phyloP scores from a whole-genome alignment of 495 filamentous ascomycete genomes.

The Cladorrhinum samala region DNA sequence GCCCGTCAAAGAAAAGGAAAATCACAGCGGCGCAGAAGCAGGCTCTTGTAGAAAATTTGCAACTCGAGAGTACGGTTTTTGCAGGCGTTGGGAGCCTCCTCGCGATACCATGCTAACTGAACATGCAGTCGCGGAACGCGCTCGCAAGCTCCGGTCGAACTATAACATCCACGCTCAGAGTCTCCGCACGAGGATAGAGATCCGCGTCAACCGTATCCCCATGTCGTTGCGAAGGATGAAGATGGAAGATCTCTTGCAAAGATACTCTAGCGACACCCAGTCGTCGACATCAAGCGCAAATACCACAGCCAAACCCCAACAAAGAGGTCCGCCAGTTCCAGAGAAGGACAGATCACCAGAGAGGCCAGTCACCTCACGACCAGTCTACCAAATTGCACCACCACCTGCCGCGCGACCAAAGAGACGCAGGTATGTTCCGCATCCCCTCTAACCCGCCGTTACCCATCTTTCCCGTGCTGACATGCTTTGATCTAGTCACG shows the following conservation, averaged over 20 bases:
- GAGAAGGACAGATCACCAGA: conserved; percentile 24
- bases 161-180: conserved; percentile 83
- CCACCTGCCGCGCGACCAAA: conserved; percentile 40
- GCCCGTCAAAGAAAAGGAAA: conserved; percentile 54
- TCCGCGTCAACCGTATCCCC: conserved; percentile 91
- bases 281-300: conserved; percentile 2
- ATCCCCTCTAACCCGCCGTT: background rate
- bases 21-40: conserved; percentile 77
- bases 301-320: background rate
- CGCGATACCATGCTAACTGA: conserved; percentile 22
- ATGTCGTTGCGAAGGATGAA: conserved; percentile 68
- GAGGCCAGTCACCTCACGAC: conserved; percentile 5
- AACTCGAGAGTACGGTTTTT: conserved; percentile 71
- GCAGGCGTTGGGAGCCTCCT: background rate
- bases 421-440: conserved; percentile 54
- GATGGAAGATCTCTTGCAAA: conserved; percentile 73
- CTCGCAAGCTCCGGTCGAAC: conserved; percentile 82
- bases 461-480: conserved; percentile 12
- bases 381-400: conserved; percentile 2
- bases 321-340: conserved; percentile 27
- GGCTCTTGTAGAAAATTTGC: conserved; percentile 83
- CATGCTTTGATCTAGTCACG: conserved; percentile 42
- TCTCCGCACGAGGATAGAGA: conserved; percentile 79
- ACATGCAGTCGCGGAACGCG: conserved; percentile 75
- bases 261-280: conserved; percentile 24